Conservation (phyloP, 2,329 filamentous ascomycete species). For the Colletotrichum simmondsii region DNA sequence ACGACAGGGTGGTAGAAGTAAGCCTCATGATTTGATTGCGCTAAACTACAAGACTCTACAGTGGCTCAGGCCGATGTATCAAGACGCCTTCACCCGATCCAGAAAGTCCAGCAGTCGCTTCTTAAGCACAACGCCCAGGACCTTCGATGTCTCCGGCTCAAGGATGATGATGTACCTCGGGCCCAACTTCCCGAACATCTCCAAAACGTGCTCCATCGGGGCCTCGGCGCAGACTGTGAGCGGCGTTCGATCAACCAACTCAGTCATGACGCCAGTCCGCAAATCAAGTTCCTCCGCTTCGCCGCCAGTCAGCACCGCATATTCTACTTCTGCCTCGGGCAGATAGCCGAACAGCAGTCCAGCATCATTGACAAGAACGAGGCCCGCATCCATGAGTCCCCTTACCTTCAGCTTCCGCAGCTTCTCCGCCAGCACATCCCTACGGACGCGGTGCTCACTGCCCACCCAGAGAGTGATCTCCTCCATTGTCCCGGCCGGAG, state of each 20-base stretch:
- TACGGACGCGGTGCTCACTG: constrained; percentile 50
- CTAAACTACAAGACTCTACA: no score
- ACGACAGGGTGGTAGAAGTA: not conserved
- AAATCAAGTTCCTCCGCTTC: constrained; percentile 44
- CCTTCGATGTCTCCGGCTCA: constrained; percentile 59
- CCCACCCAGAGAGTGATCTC: constrained; percentile 64
- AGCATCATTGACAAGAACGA: constrained; percentile 62
- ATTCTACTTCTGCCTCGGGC: constrained; percentile 63
- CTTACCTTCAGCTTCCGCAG: constrained; percentile 56
- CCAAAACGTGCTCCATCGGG: constrained; percentile 68
- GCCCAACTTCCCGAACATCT: constrained; percentile 69
- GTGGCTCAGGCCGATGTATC: not conserved
- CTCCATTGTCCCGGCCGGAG: constrained; percentile 63
- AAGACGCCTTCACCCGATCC: constrained; percentile 10
- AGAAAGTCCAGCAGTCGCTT: constrained; percentile 54
- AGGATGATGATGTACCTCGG: constrained; percentile 63
- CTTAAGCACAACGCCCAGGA: constrained; percentile 67
- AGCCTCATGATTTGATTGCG: not conserved
- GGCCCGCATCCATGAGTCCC: constrained; percentile 66
- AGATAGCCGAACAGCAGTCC: constrained; percentile 65
- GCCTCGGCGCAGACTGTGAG: constrained; percentile 60
- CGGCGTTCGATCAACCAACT: constrained; percentile 65
- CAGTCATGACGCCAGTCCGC: constrained; percentile 47
- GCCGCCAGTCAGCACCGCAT: constrained; percentile 52
- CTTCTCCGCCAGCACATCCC: constrained; percentile 53